phyloP scores from a whole-genome alignment of 164 flowering plant species.

The Malania oleifera region DNA sequence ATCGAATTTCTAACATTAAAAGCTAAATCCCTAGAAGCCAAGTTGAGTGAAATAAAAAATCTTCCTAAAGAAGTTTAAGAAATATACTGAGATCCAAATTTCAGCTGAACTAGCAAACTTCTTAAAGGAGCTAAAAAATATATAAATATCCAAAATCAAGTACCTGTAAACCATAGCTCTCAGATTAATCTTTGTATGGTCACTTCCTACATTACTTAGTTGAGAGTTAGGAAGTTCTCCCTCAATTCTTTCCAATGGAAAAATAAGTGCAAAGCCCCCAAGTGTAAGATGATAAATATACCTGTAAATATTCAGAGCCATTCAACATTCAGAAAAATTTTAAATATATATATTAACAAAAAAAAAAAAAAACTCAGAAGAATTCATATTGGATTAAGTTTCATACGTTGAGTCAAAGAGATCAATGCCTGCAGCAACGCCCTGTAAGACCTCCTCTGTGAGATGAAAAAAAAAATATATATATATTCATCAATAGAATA shows the following conservation, averaged over 20 bases:
- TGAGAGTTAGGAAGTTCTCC: constrained; percentile 15
- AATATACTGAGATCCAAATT: too few species aligned
- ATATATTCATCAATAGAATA: too few species aligned
- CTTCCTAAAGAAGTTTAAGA: too few species aligned
- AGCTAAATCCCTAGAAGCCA: too few species aligned
- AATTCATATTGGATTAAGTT: not conserved
- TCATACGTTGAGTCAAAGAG: constrained; percentile 77
- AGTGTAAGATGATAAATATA: constrained; percentile 76
- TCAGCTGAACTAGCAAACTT: not conserved
- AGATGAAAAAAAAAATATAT: constrained; percentile 14
- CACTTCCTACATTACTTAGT: constrained; percentile 35
- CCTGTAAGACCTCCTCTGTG: constrained; percentile 84
- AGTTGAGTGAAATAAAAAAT: too few species aligned
- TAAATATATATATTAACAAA: too few species aligned
- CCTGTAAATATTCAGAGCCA: constrained; percentile 26
- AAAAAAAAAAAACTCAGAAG: not conserved
- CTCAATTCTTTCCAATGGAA: constrained; percentile 37
- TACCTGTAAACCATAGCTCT: constrained; percentile 72
- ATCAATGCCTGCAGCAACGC: constrained; percentile 84
- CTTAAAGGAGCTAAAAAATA: not conserved
- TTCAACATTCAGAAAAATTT: constrained; percentile 1
- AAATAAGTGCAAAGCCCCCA: constrained; percentile 81
- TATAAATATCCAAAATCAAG: not conserved
- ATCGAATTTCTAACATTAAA: too few species aligned
- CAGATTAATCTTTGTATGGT: constrained; percentile 70